These are phyloP conservation scores for Diaporthe citrichinensis DNA, from an alignment of 2,329 filamentous ascomycete genomes.

Conservation along the genomic window DNA sequence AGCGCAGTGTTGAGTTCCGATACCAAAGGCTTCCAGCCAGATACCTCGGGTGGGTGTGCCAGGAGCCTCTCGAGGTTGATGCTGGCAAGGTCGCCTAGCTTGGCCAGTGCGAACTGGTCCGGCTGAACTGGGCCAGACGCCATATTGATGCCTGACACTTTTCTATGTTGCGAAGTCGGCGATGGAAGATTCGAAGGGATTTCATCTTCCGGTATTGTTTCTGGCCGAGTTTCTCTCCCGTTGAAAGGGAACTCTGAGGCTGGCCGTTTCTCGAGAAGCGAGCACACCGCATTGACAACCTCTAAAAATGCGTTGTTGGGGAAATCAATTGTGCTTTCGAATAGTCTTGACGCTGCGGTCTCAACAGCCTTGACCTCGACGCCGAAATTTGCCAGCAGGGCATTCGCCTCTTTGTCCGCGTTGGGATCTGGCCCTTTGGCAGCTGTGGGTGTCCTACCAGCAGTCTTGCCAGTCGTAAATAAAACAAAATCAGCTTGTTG, in stretches of 20 bases:
- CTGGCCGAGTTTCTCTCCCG: slow-evolving; percentile 52
- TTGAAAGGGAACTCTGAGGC: slow-evolving; percentile 46
- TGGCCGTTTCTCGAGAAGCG: slow-evolving; percentile 68
- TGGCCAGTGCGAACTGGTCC: slow-evolving; percentile 78
- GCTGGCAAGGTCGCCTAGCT: slow-evolving; percentile 78
- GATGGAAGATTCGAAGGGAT: slow-evolving; percentile 51
- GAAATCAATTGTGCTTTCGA: slow-evolving; percentile 94
- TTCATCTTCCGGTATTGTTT: slow-evolving; percentile 52
- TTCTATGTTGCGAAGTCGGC: slow-evolving; percentile 56
- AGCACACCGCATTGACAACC: slow-evolving; percentile 82
- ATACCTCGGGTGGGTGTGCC: slow-evolving; percentile 73
- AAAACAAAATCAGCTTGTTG: slow-evolving; percentile 94
- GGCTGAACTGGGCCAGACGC: slow-evolving; percentile 70
- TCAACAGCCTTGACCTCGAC: slow-evolving; percentile 90
- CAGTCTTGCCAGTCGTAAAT: slow-evolving; percentile 71
- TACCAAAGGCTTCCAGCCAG: slow-evolving; percentile 81
- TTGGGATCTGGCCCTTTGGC: slow-evolving; percentile 61
- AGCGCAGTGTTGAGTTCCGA: slow-evolving; percentile 67
- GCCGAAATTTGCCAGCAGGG: slow-evolving; percentile 76
- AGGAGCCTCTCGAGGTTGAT: slow-evolving; percentile 84
- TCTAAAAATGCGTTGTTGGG: slow-evolving; percentile 85
- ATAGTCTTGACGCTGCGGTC: slow-evolving; percentile 84
- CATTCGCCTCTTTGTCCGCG: slow-evolving; percentile 65
- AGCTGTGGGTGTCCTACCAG: slow-evolving; percentile 65
- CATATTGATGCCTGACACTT: slow-evolving; percentile 62